Evolutionary conservation across 2,329 filamentous ascomycete genomes (phyloP).

Genomic region (Aspergillus sp.): DNA sequence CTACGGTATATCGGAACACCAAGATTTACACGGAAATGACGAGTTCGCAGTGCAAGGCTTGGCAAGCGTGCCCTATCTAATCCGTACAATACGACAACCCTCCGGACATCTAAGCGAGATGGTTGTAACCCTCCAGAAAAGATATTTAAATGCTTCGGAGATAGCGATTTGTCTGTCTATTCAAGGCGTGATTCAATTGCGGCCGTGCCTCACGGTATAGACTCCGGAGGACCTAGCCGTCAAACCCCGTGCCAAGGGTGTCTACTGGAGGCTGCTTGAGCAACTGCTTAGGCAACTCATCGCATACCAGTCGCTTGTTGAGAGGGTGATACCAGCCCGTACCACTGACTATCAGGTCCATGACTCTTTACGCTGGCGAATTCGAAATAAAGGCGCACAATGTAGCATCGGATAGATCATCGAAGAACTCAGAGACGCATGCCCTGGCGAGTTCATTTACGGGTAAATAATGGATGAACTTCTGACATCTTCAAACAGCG

Average conservation of each 20-base stretch:
- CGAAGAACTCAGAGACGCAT: background rate
- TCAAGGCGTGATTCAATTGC: too few relatives aligned
- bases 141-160: background rate
- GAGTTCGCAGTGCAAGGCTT: background rate
- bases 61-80: background rate
- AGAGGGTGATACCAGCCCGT: background rate
- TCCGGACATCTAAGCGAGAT: background rate
- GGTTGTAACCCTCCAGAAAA: background rate
- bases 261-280: too few relatives aligned
- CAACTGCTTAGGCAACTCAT: too few relatives aligned
- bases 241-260: too few relatives aligned
- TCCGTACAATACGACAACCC: background rate
- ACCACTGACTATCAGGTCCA: background rate
- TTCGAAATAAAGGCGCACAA: too few relatives aligned
- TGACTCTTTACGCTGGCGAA: background rate
- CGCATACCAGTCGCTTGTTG: background rate
- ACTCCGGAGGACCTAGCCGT: too few relatives aligned
- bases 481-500: background rate
- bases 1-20: too few relatives aligned
- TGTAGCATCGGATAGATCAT: too few relatives aligned
- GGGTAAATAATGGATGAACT: background rate
- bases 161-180: too few relatives aligned
- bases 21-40: background rate
- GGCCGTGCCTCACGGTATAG: too few relatives aligned
- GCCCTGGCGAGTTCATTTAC: background rate